A percentile compares a stretch with the other conserved stretches of the same genome.
These are phyloP conservation scores for Sutorius eximius DNA, from an alignment of 1,284 basidiomycete genomes.

Conservation along the genomic window DNA sequence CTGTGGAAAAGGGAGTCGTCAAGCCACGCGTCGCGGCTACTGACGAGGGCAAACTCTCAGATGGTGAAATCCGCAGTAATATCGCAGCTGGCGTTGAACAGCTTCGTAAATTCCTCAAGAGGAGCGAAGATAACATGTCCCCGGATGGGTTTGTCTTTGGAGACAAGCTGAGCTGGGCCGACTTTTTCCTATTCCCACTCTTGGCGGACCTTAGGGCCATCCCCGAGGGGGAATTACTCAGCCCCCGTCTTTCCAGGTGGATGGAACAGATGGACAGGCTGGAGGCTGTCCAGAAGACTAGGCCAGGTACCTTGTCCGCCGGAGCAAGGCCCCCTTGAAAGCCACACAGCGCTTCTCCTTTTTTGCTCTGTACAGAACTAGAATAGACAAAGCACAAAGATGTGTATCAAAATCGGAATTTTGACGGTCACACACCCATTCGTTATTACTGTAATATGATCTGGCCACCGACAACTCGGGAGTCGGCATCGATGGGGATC, in stretches of 20 bases:
- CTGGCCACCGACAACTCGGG: too few species aligned
- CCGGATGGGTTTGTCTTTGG: conserved; percentile 32
- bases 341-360: neutral
- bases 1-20: conserved; percentile 33
- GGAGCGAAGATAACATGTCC: conserved; percentile 25
- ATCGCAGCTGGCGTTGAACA: conserved; percentile 23
- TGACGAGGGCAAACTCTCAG: conserved; percentile 26
- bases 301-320: conserved; percentile 24
- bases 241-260: conserved; percentile 25
- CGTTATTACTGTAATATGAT: too few species aligned
- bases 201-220: conserved; percentile 31
- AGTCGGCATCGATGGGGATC: too few species aligned
- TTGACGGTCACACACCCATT: too few species aligned
- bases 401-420: neutral
- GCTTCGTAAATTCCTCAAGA: conserved; percentile 20
- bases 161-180: conserved; percentile 29
- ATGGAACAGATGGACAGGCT: conserved; percentile 30
- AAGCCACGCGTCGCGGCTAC: conserved; percentile 32
- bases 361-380: neutral
- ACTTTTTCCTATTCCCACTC: conserved; percentile 36
- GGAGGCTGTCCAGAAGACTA: conserved; percentile 31
- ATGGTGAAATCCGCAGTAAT: conserved; percentile 23
- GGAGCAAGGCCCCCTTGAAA: conserved; percentile 27
- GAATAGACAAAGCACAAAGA: neutral
- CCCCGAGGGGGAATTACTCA: conserved; percentile 28